These are phyloP conservation scores for Paramecium tetraurelia DNA, from an alignment of 73 alveolate species.

Conservation along the genomic window DNA sequence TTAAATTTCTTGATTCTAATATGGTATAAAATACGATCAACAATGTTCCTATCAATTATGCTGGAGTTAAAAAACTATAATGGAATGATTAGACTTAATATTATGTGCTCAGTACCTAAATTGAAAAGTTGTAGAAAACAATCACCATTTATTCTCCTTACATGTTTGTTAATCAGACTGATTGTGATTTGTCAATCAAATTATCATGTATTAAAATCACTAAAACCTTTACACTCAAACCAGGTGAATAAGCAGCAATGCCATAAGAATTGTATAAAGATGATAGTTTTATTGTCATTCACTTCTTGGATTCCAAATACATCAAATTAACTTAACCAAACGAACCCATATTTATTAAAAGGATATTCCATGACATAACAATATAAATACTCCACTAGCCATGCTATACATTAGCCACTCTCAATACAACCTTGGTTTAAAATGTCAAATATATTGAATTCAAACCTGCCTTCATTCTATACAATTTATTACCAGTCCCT, in stretches of 20 bases:
- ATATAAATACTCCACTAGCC: not conserved
- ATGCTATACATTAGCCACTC: not conserved
- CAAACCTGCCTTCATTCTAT: not conserved
- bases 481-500: constrained; percentile 15
- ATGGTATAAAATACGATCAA: not conserved
- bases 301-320: not conserved
- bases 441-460: not conserved
- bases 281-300: not conserved
- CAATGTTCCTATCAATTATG: not conserved
- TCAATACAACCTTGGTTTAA: not conserved
- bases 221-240: not conserved
- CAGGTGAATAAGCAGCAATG: not conserved
- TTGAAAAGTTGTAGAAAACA: constrained; percentile 1
- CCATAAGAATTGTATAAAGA: not conserved
- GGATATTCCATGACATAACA: not conserved
- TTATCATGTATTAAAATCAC: not conserved
- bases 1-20: not conserved
- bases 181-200: not conserved
- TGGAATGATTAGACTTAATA: not conserved
- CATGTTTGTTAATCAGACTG: constrained; percentile 4
- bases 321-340: not conserved
- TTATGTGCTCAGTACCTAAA: not conserved
- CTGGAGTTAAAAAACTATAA: not conserved
- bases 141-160: not conserved
- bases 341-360: not conserved